phyloP scores from a whole-genome alignment of 164 flowering plant species.

The Tetracentron sinense region DNA sequence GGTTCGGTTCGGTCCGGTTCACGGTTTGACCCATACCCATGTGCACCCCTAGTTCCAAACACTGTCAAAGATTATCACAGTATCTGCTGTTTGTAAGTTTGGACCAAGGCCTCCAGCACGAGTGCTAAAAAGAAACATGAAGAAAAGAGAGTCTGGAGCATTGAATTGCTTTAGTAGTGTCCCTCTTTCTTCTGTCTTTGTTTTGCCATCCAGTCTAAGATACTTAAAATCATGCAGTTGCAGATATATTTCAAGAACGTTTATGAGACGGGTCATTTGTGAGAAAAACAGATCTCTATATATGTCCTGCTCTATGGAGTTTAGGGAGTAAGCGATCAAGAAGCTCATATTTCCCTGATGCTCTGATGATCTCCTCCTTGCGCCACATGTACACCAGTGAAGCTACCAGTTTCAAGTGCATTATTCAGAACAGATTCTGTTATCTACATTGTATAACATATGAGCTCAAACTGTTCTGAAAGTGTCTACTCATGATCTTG shows the following conservation, averaged over 20 bases:
- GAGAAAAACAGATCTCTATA: slow-evolving; percentile 89
- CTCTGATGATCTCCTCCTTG: slow-evolving; percentile 73
- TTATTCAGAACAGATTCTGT: no score
- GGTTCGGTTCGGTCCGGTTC: no score
- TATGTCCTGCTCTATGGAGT: slow-evolving; percentile 79
- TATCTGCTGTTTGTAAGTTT: slow-evolving; percentile 93
- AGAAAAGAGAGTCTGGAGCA: slow-evolving; percentile 83
- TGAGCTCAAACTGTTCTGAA: no score
- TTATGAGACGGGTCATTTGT: slow-evolving; percentile 90
- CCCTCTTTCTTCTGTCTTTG: slow-evolving; percentile 93
- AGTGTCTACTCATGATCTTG: no score
- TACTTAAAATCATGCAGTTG: slow-evolving; percentile 57
- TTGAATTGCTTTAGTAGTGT: slow-evolving; percentile 69
- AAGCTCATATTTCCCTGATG: slow-evolving; percentile 97
- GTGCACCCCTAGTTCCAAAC: slow-evolving; percentile 99
- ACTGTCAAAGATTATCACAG: slow-evolving; percentile 93
- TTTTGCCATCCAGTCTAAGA: slow-evolving; percentile 89
- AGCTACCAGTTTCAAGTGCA: no score
- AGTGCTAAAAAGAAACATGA: slow-evolving; percentile 95
- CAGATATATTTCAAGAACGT: slow-evolving; percentile 80
- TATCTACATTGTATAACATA: no score
- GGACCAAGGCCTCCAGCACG: slow-evolving; percentile 99
- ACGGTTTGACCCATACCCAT: no score
- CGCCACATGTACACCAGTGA: slow-evolving; percentile 71
- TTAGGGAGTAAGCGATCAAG: slow-evolving; percentile 98